Evolutionary conservation across 2,329 filamentous ascomycete species (phyloP).

Genomic region (Pyrenophora tritici-repentis): DNA sequence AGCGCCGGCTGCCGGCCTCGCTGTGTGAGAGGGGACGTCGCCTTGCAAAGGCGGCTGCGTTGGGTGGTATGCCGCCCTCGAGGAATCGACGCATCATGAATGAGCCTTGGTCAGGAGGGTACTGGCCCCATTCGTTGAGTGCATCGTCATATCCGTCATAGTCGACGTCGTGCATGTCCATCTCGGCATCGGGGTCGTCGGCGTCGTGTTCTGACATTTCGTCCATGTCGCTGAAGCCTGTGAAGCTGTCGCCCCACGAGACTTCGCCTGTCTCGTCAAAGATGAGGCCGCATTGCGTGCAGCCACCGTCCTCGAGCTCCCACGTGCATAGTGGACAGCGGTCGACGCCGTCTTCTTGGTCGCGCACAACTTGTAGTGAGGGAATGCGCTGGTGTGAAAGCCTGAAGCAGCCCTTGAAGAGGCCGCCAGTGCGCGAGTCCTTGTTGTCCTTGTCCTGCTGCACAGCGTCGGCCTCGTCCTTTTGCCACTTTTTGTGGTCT

Average conservation of each 20-base stretch:
- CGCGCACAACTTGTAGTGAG: slow-evolving; percentile 53
- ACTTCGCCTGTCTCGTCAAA: slow-evolving; percentile 55
- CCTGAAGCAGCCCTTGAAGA: slow-evolving; percentile 67
- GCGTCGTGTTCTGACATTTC: slow-evolving; percentile 48
- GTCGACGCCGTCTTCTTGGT: slow-evolving; percentile 64
- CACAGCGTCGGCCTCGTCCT: slow-evolving; percentile 64
- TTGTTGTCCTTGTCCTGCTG: slow-evolving; percentile 63
- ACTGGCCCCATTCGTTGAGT: slow-evolving; percentile 39
- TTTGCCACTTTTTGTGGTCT: slow-evolving; percentile 62
- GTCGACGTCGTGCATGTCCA: slow-evolving; percentile 49
- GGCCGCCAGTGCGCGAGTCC: slow-evolving; percentile 57
- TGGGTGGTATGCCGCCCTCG: slow-evolving; percentile 33
- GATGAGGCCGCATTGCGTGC: slow-evolving; percentile 58
- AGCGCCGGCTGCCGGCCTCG: slow-evolving; percentile 48
- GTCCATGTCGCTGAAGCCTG: slow-evolving; percentile 53
- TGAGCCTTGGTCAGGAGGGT: slow-evolving; percentile 35
- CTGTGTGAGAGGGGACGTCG: slow-evolving; percentile 48
- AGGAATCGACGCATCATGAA: slow-evolving; percentile 45
- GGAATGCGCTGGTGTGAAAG: slow-evolving; percentile 26
- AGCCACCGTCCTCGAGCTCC: slow-evolving; percentile 67
- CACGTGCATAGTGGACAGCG: slow-evolving; percentile 66
- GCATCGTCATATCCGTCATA: slow-evolving; percentile 42
- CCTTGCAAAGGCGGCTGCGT: slow-evolving; percentile 25
- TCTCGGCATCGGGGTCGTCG: slow-evolving; percentile 48
- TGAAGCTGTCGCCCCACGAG: slow-evolving; percentile 46